Evolutionary conservation across 345 rosid genomes (phyloP).

Genomic region (Brassica carinata): DNA sequence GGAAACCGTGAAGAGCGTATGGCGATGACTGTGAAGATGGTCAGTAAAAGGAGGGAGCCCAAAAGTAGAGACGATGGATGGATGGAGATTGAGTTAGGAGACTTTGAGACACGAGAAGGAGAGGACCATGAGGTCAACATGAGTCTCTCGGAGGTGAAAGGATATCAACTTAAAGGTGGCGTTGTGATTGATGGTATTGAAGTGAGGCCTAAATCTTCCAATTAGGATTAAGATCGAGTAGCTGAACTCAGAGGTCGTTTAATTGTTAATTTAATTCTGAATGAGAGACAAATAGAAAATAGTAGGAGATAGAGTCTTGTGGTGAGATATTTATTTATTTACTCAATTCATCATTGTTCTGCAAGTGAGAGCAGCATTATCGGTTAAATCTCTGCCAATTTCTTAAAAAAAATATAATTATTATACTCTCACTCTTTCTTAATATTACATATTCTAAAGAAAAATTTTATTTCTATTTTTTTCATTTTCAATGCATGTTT

Average conservation of each 20-base stretch:
- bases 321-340: neutral
- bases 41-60: neutral
- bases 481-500: too few species aligned
- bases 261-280: neutral
- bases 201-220: slow-evolving; percentile 38
- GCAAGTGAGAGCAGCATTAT: too few species aligned
- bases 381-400: too few species aligned
- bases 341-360: too few species aligned
- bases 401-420: too few species aligned
- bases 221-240: neutral
- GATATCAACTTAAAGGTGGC: slow-evolving; percentile 54
- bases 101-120: slow-evolving; percentile 39
- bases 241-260: neutral
- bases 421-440: too few species aligned
- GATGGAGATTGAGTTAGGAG: slow-evolving; percentile 55
- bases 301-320: neutral
- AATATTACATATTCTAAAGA: too few species aligned
- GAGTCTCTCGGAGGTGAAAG: slow-evolving; percentile 46
- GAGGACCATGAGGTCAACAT: slow-evolving; percentile 36
- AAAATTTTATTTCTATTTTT: too few species aligned
- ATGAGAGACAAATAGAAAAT: neutral
- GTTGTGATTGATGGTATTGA: slow-evolving; percentile 52
- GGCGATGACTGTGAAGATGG: neutral
- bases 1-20: slow-evolving; percentile 30
- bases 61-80: slow-evolving; percentile 47